phyloP scores from a whole-genome alignment of 371 early-diverging fungal genomes.

The Syncephalastrum contaminatum region DNA sequence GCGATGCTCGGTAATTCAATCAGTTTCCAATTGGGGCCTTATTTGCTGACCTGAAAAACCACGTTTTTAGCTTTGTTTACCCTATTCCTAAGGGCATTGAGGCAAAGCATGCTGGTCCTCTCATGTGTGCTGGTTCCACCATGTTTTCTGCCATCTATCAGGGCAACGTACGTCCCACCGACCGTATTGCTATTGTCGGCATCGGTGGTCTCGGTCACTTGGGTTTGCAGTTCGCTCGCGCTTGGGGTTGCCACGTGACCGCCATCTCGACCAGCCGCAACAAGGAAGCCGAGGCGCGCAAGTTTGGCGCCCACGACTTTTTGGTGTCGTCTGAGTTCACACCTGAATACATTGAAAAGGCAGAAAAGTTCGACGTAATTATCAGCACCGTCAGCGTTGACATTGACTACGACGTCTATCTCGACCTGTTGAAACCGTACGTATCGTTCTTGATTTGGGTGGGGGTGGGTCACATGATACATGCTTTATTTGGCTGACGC shows the following conservation, averaged over 20 bases:
- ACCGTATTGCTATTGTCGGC: constrained; percentile 63
- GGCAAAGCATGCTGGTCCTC: constrained; percentile 52
- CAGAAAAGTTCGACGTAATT: constrained; percentile 47
- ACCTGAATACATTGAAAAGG: constrained; percentile 22
- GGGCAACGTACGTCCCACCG: constrained; percentile 45
- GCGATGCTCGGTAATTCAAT: constrained; percentile 38
- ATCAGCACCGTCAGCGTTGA: constrained; percentile 46
- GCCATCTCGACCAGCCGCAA: constrained; percentile 27
- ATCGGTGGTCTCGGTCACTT: constrained; percentile 73
- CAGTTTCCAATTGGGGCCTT: not conserved
- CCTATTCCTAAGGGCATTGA: constrained; percentile 55
- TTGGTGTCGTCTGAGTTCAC: constrained; percentile 43
- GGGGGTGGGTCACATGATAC: not conserved
- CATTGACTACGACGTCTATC: constrained; percentile 41
- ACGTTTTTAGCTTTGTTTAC: constrained; percentile 34
- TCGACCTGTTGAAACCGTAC: constrained; percentile 32
- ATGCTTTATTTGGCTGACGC: constrained; percentile 5
- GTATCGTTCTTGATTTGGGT: not conserved
- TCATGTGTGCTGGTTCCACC: constrained; percentile 70
- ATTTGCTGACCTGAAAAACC: constrained; percentile 2
- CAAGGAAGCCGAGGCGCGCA: constrained; percentile 64
- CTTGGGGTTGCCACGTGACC: constrained; percentile 57
- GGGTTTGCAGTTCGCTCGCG: constrained; percentile 64
- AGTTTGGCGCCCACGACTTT: constrained; percentile 67
- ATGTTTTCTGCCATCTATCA: constrained; percentile 55